phyloP scores from a whole-genome alignment of 2,329 filamentous ascomycete species.

The Rhynchosporium agropyri region DNA sequence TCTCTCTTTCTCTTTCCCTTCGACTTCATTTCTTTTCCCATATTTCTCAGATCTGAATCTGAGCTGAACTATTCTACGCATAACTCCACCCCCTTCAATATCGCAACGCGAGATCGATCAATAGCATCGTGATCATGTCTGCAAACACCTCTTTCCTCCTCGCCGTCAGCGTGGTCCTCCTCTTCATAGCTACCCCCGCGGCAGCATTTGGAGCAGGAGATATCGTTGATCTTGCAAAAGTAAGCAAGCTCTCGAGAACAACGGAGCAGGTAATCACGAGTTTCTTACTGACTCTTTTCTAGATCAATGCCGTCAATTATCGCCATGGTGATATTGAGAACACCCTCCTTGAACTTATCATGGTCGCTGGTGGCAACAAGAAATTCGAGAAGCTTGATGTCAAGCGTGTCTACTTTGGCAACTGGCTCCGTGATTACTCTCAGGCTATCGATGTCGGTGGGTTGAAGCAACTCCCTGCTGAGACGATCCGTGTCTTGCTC shows the following conservation, averaged over 20 bases:
- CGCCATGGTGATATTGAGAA: constrained; percentile 90
- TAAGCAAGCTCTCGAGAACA: background rate
- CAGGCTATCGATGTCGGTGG: constrained; percentile 91
- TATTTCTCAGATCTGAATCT: constrained; percentile 3
- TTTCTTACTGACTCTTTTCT: background rate
- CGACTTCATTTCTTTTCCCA: background rate
- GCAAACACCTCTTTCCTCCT: constrained; percentile 21
- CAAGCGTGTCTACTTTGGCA: constrained; percentile 89
- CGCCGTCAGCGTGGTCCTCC: constrained; percentile 19
- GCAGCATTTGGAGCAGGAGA: constrained; percentile 25
- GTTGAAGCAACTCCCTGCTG: constrained; percentile 41
- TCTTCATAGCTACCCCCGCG: constrained; percentile 23
- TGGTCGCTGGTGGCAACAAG: constrained; percentile 63
- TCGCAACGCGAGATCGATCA: constrained; percentile 15
- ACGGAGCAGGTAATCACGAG: background rate
- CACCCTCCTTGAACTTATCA: constrained; percentile 69
- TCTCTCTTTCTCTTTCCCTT: background rate
- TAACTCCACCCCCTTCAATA: background rate
- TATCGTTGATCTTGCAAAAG: constrained; percentile 22
- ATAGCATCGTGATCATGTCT: constrained; percentile 19
- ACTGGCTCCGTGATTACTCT: constrained; percentile 90
- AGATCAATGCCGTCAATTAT: constrained; percentile 44
- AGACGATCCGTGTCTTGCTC: constrained; percentile 24
- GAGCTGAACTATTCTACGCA: background rate
- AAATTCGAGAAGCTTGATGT: constrained; percentile 86